Percentiles rank a stretch among this genome's conserved stretches.
Conservation (phyloP, 176 grass and related monocot genomes). For the Phoenix dactylifera region DNA sequence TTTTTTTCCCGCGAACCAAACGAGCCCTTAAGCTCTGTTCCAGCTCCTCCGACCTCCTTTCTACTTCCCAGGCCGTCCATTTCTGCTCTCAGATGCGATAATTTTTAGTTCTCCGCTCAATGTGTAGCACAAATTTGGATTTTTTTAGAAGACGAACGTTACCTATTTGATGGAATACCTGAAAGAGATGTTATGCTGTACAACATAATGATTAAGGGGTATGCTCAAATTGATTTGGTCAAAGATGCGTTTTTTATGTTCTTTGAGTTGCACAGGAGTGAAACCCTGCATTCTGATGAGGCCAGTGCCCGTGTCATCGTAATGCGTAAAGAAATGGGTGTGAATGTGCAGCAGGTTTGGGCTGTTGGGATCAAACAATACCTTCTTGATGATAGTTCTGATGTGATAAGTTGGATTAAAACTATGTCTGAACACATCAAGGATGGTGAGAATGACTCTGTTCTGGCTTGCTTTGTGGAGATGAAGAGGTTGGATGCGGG, state of each 20-base stretch:
- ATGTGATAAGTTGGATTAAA: constrained; percentile 9
- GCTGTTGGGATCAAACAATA: constrained; percentile 12
- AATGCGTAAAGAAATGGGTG: not conserved
- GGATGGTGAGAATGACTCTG: not conserved
- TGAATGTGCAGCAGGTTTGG: constrained; percentile 6
- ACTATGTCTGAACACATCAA: constrained; percentile 4
- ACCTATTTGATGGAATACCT: constrained; percentile 15
- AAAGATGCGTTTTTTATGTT: constrained; percentile 10
- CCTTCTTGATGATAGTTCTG: constrained; percentile 13
- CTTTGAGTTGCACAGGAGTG: constrained; percentile 11
- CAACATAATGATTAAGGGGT: constrained; percentile 24
- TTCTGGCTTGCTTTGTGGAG: constrained; percentile 8
- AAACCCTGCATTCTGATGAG: constrained; percentile 6
- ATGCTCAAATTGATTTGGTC: not conserved
- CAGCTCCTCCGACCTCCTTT: not conserved
- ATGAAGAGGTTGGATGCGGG: constrained; percentile 7
- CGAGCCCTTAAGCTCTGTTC: constrained; percentile 17
- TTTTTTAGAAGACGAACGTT: constrained; percentile 8
- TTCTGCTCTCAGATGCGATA: constrained; percentile 12
- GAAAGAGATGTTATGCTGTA: constrained; percentile 19
- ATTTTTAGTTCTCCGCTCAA: constrained; percentile 14
- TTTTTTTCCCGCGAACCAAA: no score
- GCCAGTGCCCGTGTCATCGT: not conserved
- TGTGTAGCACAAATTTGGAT: constrained; percentile 7
- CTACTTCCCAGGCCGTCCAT: constrained; percentile 5